Evolutionary conservation across 2,329 filamentous ascomycete genomes (phyloP), one percentile per base, ranked within the genome.

Genomic region (Aspergillus bombycis): DNA sequence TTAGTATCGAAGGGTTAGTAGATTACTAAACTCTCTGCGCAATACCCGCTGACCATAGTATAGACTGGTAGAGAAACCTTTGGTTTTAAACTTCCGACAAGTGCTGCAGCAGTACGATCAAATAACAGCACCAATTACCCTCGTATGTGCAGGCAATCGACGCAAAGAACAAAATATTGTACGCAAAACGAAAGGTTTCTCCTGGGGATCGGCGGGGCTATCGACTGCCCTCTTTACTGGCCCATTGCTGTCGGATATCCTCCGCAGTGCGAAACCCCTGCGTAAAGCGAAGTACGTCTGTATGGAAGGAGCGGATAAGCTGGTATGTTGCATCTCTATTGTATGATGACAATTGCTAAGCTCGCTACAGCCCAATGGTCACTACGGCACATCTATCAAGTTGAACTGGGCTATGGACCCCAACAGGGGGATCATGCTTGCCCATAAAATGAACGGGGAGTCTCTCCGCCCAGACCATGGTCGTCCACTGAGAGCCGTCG

Each of bases 131-230:
- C 94, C 94, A 0, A 85, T 97, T 64, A 97, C 94, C 0, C 85
- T 97, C 1, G 93, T 97, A 26, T 97, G 94, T 76, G 94, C 94
- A 4, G 94, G 94, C 1, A 97, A 97, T 76, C 85, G 94, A 63
- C 86, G 94, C 36, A 97, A 97, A 79, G 94, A 97, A 78, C 94
- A 97, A 74, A 97, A 97, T 70, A 84, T 92, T 58, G 91, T 97
- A 3, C 86, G 92, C 19, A 97, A 97, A 77, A 92, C 91, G 1
- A 96, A 97, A 71, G 94, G 94, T 0, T 97, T 97, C 79, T 96
- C 93, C 2, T 97, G 94, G 94, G 94, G 94, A 41, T 84, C 94
- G 1, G 93, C 92, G 4, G 94, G 93, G 28, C 76, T 97, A 7
- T 96, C 93, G 0, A 97, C 92, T 0, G 92, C 93, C 0, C 80